These are phyloP conservation scores for Capronia epimyces DNA, from an alignment of 2,329 filamentous ascomycete species.

Conservation along the genomic window DNA sequence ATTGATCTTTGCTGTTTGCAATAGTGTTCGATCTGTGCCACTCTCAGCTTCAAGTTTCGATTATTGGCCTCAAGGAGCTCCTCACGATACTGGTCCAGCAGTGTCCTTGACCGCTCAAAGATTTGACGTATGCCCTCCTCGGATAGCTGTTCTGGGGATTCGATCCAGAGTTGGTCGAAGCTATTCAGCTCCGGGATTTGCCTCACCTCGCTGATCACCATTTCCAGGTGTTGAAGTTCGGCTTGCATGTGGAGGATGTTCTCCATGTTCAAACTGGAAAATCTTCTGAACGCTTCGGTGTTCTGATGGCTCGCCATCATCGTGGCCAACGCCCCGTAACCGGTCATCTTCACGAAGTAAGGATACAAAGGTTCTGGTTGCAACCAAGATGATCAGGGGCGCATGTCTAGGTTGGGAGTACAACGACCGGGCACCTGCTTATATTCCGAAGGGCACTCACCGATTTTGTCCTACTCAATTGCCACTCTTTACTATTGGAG, in stretches of 20 bases:
- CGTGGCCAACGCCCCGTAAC: constrained; percentile 21
- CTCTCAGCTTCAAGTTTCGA: constrained; percentile 9
- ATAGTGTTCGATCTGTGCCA: constrained; percentile 20
- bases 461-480: constrained; percentile 13
- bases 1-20: constrained; percentile 24
- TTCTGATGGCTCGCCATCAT: constrained; percentile 24
- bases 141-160: constrained; percentile 19
- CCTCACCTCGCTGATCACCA: constrained; percentile 22
- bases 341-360: constrained; percentile 17
- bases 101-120: constrained; percentile 23
- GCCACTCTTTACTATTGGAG: constrained; percentile 8
- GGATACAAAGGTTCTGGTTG: background rate
- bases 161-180: constrained; percentile 24
- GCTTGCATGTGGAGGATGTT: constrained; percentile 27
- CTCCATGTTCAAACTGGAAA: constrained; percentile 21
- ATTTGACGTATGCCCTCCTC: constrained; percentile 19
- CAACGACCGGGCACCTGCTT: constrained; percentile 19
- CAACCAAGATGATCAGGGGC: constrained; percentile 10
- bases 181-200: constrained; percentile 17
- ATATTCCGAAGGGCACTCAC: constrained; percentile 10
- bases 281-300: constrained; percentile 23
- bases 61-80: background rate
- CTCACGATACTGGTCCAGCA: constrained; percentile 25
- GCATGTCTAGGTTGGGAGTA: constrained; percentile 12
- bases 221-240: constrained; percentile 23